Evolutionary conservation across 108 stramenopile species (phyloP).

Genomic region (Fistulifera pelliculosa): DNA sequence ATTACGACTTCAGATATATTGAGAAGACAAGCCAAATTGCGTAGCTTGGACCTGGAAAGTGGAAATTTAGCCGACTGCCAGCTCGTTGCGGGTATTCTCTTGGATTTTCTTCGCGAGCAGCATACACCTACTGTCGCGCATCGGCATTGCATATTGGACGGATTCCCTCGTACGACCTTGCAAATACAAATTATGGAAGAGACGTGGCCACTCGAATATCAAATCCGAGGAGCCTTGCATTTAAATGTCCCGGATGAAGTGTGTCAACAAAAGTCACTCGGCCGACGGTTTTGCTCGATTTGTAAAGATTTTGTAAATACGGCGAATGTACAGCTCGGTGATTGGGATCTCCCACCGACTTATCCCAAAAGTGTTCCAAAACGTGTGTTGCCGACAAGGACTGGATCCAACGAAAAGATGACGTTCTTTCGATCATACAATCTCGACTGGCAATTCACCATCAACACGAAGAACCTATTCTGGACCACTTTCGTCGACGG

Average conservation of each 20-base stretch:
- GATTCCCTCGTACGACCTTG: conserved; percentile 59
- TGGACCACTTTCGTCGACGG: conserved; percentile 37
- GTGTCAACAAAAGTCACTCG: conserved; percentile 59
- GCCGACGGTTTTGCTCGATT: conserved; percentile 50
- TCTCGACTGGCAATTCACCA: conserved; percentile 47
- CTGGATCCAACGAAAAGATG: conserved; percentile 64
- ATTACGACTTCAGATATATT: conserved; percentile 57
- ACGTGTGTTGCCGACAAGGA: conserved; percentile 15
- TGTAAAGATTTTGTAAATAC: conserved; percentile 54
- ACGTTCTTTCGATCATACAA: conserved; percentile 39
- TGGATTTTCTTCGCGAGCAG: conserved; percentile 21
- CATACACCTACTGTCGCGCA: background rate
- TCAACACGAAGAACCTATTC: conserved; percentile 47
- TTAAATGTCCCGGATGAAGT: conserved; percentile 67
- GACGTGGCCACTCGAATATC: conserved; percentile 32
- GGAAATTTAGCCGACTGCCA: conserved; percentile 55
- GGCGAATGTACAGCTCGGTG: conserved; percentile 42
- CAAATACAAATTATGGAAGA: conserved; percentile 46
- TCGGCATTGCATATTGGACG: conserved; percentile 49
- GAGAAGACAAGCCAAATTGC: conserved; percentile 14
- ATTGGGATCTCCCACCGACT: conserved; percentile 55
- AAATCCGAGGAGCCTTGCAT: conserved; percentile 36
- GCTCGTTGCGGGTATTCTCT: conserved; percentile 37
- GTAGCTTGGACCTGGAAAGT: conserved; percentile 23
- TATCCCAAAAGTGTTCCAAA: conserved; percentile 23